Evolutionary conservation across 805 yeast genomes (phyloP), one percentile per base, ranked within the genome.

Genomic region (Wickerhamomyces queroliae): DNA sequence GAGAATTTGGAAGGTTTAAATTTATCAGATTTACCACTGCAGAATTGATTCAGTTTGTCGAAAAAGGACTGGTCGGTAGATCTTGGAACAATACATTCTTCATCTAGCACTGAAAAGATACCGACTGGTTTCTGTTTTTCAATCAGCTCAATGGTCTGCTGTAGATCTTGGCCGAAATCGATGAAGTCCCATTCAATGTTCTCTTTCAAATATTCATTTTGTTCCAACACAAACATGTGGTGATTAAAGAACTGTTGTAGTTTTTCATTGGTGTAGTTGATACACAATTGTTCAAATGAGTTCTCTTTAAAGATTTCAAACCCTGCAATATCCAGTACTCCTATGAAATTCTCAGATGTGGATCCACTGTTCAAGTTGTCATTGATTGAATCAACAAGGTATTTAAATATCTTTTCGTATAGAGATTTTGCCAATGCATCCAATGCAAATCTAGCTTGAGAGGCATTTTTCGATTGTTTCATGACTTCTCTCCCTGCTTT

Each of bases 161-260:
- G 96, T 40, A 93, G 68, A 59, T 93, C 97, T 44, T 82, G 84
- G 13, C 99, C 99, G 63, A 89, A 93, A 58, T 93, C 99, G 36
- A 91, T 83, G 55, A 90, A 93, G 30, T 90, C 80, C 98, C 99
- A 93, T 52, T 89, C 91, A 45, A 93, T 91, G 53, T 89, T 89
- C 64, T 93, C 99, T 43, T 79, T 79, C 42, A 89, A 72, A 56
- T 93, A 93, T 61, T 93, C 98, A 58, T 88, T 95, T 67, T 93
- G 98, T 58, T 93, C 99, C 44, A 93, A 75, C 53, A 93, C 90
- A 75, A 93, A 93, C 63, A 93, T 96, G 58, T 93, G 97, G 65
- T 90, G 97, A 56, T 91, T 93, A 67, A 93, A 93, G 61, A 93
- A 96, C 61, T 93, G 99, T 61, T 93, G 99, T 46, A 93, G 72